Percentiles rank a stretch among this genome's conserved stretches.
These are phyloP conservation scores for Ascochyta lentis DNA, from an alignment of 2,329 filamentous ascomycete species.

Conservation along the genomic window DNA sequence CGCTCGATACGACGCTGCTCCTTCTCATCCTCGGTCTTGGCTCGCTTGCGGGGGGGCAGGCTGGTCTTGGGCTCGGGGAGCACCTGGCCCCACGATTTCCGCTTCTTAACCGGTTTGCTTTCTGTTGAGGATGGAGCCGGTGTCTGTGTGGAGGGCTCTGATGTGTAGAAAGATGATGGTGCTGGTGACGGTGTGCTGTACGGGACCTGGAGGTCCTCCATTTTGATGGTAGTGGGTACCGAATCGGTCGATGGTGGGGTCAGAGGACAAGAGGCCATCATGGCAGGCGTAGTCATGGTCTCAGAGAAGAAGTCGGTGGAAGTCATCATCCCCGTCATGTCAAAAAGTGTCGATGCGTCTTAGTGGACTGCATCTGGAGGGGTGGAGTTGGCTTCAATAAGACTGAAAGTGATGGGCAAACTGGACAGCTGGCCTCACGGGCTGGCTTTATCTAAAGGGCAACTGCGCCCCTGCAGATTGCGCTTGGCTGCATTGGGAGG, in stretches of 20 bases:
- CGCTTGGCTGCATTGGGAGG: conserved; percentile 21
- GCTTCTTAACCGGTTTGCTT: conserved; percentile 79
- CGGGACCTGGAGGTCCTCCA: conserved; percentile 49
- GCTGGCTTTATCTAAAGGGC: conserved; percentile 43
- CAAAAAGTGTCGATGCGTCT: conserved; percentile 35
- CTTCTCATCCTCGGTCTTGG: conserved; percentile 98
- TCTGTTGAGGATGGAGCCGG: conserved; percentile 31
- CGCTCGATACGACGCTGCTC: conserved; percentile 97
- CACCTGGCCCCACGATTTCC: conserved; percentile 98
- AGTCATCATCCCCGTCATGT: conserved; percentile 39
- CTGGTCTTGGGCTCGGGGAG: conserved; percentile 96
- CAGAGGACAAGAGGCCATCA: conserved; percentile 33
- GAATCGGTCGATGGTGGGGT: conserved; percentile 33
- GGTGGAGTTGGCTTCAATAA: conserved; percentile 36
- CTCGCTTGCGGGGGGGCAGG: conserved; percentile 92
- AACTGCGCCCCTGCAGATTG: conserved; percentile 27
- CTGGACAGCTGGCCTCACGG: conserved; percentile 40
- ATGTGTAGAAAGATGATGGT: conserved; percentile 24
- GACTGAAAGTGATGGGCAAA: conserved; percentile 36
- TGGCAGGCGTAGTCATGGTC: conserved; percentile 32
- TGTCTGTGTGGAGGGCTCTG: conserved; percentile 27
- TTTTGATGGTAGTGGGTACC: conserved; percentile 49
- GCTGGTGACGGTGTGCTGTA: conserved; percentile 32
- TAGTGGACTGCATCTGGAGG: conserved; percentile 40
- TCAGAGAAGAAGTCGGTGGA: conserved; percentile 32